A percentile compares a stretch with the other conserved stretches of the same genome.
Conservation (phyloP, 805 yeast species). For the Starmerella asiatica region DNA sequence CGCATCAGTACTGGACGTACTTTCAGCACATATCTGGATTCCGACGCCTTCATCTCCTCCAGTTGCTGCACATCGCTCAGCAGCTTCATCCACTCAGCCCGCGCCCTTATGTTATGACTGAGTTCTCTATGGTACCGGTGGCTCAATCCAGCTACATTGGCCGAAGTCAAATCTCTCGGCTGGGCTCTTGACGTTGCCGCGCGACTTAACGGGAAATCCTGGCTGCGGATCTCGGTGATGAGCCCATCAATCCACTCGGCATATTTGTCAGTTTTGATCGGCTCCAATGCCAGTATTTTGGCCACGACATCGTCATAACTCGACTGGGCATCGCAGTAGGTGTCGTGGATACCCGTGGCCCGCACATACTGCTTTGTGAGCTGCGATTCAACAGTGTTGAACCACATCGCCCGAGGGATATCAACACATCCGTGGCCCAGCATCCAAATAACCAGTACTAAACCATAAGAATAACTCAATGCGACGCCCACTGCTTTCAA, state of each 20-base stretch:
- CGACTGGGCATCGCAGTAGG: constrained; percentile 47
- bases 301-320: constrained; percentile 50
- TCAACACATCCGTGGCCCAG: constrained; percentile 70
- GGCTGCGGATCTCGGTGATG: constrained; percentile 29
- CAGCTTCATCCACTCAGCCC: constrained; percentile 42
- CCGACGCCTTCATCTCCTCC: constrained; percentile 36
- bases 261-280: constrained; percentile 35
- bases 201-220: constrained; percentile 15
- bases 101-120: constrained; percentile 40
- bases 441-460: constrained; percentile 63
- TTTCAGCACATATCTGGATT: constrained; percentile 6
- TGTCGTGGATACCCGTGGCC: constrained; percentile 47
- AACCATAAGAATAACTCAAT: constrained; percentile 60
- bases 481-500: constrained; percentile 61
- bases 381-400: constrained; percentile 28
- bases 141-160: constrained; percentile 40
- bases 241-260: constrained; percentile 56
- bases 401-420: constrained; percentile 42
- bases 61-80: constrained; percentile 37
- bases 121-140: constrained; percentile 39
- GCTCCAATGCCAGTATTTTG: constrained; percentile 40
- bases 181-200: constrained; percentile 15
- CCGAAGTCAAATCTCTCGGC: constrained; percentile 25
- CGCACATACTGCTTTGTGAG: constrained; percentile 35
- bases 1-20: constrained; percentile 37